phyloP scores from a whole-genome alignment of 176 grass and related monocot genomes.

The Leersia perrieri region DNA sequence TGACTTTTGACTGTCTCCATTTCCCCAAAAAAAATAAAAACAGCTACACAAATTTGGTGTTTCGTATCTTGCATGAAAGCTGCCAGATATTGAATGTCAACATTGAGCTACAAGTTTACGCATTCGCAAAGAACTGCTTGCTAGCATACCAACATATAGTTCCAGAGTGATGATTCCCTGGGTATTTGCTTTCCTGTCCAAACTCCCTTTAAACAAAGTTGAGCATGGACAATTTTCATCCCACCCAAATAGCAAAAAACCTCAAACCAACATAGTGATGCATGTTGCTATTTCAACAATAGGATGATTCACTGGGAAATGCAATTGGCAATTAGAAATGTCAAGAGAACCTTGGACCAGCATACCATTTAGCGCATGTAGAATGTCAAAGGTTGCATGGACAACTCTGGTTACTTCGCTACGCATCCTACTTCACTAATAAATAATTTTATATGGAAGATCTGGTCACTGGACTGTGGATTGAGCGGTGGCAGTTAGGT shows the following conservation, averaged over 20 bases:
- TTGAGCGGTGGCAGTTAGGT: constrained; percentile 46
- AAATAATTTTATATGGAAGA: constrained; percentile 8
- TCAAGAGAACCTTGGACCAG: not conserved
- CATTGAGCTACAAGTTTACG: not conserved
- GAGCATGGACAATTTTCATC: constrained; percentile 6
- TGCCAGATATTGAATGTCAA: not conserved
- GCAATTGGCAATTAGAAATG: not conserved
- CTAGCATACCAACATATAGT: constrained; percentile 8
- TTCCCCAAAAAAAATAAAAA: constrained; percentile 23
- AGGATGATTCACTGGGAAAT: not conserved
- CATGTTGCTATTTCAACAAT: constrained; percentile 28
- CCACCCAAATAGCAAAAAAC: not conserved
- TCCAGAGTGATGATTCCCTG: not conserved
- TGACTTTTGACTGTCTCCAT: not conserved
- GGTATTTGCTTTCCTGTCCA: not conserved
- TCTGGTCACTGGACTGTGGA: not conserved
- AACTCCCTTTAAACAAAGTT: not conserved
- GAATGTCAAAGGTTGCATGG: not conserved
- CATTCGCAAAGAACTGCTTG: not conserved
- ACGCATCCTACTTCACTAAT: constrained; percentile 1
- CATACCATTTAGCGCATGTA: constrained; percentile 13
- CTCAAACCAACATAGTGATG: not conserved
- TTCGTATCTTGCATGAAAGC: not conserved
- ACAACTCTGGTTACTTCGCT: not conserved
- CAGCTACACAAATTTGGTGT: not conserved